phyloP scores from a whole-genome alignment of 1,284 basidiomycete genomes.

The Naganishia albida region DNA sequence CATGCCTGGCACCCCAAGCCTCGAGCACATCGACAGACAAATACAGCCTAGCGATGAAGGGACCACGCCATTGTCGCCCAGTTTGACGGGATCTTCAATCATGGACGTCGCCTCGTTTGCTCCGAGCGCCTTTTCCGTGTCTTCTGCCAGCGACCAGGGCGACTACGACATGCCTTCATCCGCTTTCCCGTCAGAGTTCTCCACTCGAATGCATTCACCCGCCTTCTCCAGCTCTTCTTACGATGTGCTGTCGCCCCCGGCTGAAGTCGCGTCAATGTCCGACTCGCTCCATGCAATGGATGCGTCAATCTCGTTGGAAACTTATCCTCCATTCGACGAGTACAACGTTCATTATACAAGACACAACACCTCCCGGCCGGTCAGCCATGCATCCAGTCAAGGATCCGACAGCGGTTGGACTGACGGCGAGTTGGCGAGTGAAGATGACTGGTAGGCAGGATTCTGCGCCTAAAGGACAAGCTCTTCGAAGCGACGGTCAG shows the following conservation, averaged over 20 bases:
- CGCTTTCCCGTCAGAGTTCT: neutral
- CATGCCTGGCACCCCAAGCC: neutral
- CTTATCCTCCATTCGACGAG: slow-evolving; percentile 18
- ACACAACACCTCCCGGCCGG: neutral
- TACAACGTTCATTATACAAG: slow-evolving; percentile 4
- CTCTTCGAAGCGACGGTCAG: no score
- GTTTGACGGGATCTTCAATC: slow-evolving; percentile 12
- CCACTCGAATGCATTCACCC: slow-evolving; percentile 15
- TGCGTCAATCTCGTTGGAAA: slow-evolving; percentile 12
- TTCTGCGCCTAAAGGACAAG: no score
- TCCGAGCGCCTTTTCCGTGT: slow-evolving; percentile 10
- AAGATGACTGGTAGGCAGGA: no score
- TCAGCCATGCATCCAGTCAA: neutral
- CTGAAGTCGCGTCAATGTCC: slow-evolving; percentile 9
- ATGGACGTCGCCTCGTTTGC: slow-evolving; percentile 8
- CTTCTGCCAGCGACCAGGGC: neutral
- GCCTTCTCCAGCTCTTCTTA: slow-evolving; percentile 23
- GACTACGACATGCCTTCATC: neutral
- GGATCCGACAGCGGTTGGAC: slow-evolving; percentile 25
- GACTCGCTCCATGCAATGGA: slow-evolving; percentile 12
- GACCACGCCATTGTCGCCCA: slow-evolving; percentile 1
- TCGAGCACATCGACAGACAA: neutral
- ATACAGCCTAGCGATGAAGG: no score
- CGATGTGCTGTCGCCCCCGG: slow-evolving; percentile 2
- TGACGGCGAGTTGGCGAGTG: slow-evolving; percentile 20